A percentile compares a stretch with the other conserved stretches of the same genome.
Evolutionary conservation across 108 stramenopile species (phyloP).

Genomic region (Schizochytrium sp.): DNA sequence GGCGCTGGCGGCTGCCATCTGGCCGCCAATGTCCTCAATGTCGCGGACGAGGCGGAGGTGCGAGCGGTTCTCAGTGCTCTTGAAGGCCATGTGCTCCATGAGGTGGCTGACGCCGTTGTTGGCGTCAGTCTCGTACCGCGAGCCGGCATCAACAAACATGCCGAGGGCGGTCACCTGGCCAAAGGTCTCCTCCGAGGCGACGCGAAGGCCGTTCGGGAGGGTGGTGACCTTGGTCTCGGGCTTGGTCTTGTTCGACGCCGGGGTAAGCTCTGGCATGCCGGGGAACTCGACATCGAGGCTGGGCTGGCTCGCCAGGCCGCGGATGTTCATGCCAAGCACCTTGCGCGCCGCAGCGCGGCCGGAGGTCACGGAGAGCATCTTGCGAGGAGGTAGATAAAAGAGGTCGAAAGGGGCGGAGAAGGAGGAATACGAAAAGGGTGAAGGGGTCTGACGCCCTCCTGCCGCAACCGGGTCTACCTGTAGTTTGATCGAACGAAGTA

Average conservation of each 20-base stretch:
- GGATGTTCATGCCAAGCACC: background rate
- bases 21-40: slow-evolving; percentile 62
- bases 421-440: background rate
- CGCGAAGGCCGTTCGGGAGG: slow-evolving; percentile 70
- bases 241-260: background rate
- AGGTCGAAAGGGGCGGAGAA: background rate
- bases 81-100: slow-evolving; percentile 81
- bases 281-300: background rate
- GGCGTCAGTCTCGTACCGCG: slow-evolving; percentile 56
- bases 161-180: slow-evolving; percentile 69
- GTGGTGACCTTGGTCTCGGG: slow-evolving; percentile 65
- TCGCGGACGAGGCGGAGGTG: slow-evolving; percentile 44
- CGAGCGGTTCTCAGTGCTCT: slow-evolving; percentile 45
- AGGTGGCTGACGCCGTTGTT: slow-evolving; percentile 72
- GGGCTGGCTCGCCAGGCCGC: background rate
- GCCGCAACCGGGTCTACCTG: too few relatives aligned
- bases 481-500: background rate
- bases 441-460: too few relatives aligned
- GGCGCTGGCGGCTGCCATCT: background rate
- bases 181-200: slow-evolving; percentile 73
- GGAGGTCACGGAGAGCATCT: background rate
- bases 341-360: background rate
- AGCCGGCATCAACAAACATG: slow-evolving; percentile 61
- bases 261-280: slow-evolving; percentile 20
- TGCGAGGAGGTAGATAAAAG: background rate